Conservation (phyloP, 2,329 filamentous ascomycete species). For the Alternaria sp. region DNA sequence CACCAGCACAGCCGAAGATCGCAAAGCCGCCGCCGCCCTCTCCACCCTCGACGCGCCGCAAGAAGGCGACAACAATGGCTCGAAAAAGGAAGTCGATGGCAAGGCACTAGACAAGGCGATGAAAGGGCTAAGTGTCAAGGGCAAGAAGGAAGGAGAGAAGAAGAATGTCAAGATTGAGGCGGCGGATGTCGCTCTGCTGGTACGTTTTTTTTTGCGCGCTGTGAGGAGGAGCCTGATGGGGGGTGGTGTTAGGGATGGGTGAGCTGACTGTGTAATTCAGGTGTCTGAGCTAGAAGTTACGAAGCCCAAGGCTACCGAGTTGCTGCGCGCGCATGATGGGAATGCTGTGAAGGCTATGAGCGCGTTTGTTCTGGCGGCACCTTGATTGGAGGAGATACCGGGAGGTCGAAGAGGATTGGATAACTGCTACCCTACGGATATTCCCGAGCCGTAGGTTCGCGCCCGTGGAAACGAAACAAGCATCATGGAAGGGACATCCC, state of each 20-base stretch:
- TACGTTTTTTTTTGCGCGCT: constrained; percentile 52
- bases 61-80: constrained; percentile 58
- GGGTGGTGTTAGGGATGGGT: background rate
- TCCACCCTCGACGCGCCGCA: constrained; percentile 70
- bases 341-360: constrained; percentile 72
- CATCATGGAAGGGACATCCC: no score
- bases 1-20: constrained; percentile 73
- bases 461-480: no score
- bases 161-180: constrained; percentile 74
- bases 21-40: constrained; percentile 77
- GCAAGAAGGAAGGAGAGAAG: constrained; percentile 52
- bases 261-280: constrained; percentile 22
- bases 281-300: constrained; percentile 75
- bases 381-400: constrained; percentile 13
- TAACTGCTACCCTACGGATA: no score
- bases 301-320: constrained; percentile 76
- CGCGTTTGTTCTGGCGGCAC: constrained; percentile 60
- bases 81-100: constrained; percentile 69
- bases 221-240: background rate
- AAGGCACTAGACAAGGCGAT: constrained; percentile 77
- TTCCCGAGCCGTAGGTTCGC: no score
- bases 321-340: constrained; percentile 76
- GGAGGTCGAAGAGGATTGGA: no score
- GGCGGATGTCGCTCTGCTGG: constrained; percentile 74
- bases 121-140: constrained; percentile 64